Base-by-base conservation (phyloP, 305 asterid species). In the Stenogyne calaminthoides region DNA sequence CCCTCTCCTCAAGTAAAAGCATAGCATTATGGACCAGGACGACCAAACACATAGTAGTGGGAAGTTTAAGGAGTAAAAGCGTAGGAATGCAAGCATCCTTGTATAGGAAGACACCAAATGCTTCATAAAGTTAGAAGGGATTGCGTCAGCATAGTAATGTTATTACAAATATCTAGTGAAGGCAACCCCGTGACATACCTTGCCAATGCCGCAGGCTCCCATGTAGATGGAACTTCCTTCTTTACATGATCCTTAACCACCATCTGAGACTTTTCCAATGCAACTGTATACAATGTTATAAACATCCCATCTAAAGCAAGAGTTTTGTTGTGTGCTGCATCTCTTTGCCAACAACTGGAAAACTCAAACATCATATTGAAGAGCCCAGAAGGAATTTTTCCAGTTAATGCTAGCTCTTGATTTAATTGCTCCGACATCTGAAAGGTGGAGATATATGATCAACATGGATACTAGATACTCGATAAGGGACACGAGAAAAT, bases 351-450 rank as follows among this genome's bases (percentile, higher is more conserved):
- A 73, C 96, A 85, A 74, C 96, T 90, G 69, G 99, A 88, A 77
- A 88, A 94, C 84, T 94, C 99, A 76, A 92, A 94, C 98, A 92
- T 90, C 1, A 92, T 77, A 85, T 94, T 94, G 92, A 94, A 94
- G 84, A 87, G 89, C 80, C 99, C 99, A 2, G 93, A 85, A 78
- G 99, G 98, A 69, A 94, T 92, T 81, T 94, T 92, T 34, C 99
- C 98, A 57, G 85, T 77, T 86, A 94, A 80, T 5, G 97, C 86
- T 55, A 94, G 78, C 71, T 91, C 97, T 80, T 94, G 98, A 84
- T 91, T 94, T 70, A 90, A 78, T 78, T 90, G 99, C 86, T 94
- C 99, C 2, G 99, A 90, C 99, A 94, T 94, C 97, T 94, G 88
- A 54, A 71, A 68, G 66, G 77, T 27, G 79, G 56, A 66, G 49